A percentile compares a stretch with the other conserved stretches of the same genome.
Conservation (phyloP, 441 rosid species). For the Populus tomentosa region DNA sequence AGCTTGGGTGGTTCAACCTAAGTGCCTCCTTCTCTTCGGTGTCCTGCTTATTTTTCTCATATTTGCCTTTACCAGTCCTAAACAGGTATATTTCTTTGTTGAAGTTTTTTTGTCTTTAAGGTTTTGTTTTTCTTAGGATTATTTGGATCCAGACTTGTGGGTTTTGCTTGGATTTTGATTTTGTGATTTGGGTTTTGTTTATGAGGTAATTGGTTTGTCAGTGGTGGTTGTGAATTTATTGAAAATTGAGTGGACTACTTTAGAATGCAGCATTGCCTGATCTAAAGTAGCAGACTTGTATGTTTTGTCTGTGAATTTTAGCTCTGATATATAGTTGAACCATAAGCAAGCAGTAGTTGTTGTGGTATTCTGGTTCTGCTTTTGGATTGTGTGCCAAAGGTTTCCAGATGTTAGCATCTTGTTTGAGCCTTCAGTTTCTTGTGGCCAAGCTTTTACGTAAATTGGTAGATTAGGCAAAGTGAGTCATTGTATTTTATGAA, state of each 20-base stretch:
- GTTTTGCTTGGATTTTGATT: constrained; percentile 3
- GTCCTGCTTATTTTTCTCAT: constrained; percentile 46
- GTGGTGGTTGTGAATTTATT: neutral
- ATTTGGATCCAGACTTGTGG: constrained; percentile 25
- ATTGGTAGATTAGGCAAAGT: neutral
- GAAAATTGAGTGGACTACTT: neutral
- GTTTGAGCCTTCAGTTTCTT: neutral
- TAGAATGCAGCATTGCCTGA: neutral
- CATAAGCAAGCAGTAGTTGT: neutral
- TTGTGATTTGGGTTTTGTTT: neutral
- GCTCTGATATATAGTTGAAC: neutral
- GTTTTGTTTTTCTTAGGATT: neutral
- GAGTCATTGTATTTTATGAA: neutral
- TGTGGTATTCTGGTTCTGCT: neutral
- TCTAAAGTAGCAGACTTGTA: neutral
- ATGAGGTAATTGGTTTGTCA: neutral
- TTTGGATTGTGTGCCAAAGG: neutral
- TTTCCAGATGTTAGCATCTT: neutral
- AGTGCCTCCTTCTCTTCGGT: constrained; percentile 47
- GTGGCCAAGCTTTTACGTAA: neutral
- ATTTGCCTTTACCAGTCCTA: constrained; percentile 36
- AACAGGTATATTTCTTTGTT: constrained; percentile 33
- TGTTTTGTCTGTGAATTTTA: neutral
- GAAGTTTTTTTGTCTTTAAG: neutral
- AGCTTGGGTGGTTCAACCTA: constrained; percentile 51